A percentile compares a stretch with the other conserved stretches of the same genome.
Conservation (phyloP, 768 basidiomycete species). For the Suillus clintonianus region DNA sequence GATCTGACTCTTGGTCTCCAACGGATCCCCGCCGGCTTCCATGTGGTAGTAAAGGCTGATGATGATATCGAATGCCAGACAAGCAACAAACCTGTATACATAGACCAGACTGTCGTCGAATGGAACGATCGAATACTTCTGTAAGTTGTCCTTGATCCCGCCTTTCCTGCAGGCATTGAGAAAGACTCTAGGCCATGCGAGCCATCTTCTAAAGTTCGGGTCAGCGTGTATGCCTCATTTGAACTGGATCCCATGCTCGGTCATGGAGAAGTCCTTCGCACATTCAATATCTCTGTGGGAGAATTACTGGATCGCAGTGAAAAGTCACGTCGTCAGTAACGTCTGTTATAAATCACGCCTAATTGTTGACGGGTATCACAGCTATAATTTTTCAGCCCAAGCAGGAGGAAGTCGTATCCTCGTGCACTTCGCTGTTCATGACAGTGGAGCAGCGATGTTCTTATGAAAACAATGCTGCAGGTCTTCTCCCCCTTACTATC, state of each 20-base stretch:
- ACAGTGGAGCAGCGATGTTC: background rate
- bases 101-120: background rate
- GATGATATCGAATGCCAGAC: background rate
- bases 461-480: background rate
- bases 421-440: background rate
- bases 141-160: background rate
- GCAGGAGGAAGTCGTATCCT: background rate
- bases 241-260: slow-evolving; percentile 9
- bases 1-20: slow-evolving; percentile 5
- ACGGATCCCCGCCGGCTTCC: slow-evolving; percentile 13
- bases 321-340: background rate
- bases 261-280: slow-evolving; percentile 5
- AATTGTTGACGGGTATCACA: background rate
- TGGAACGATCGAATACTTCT: slow-evolving; percentile 1
- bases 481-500: background rate
- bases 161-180: background rate
- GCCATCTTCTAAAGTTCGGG: background rate
- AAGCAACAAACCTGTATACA: background rate
- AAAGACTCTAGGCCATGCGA: background rate
- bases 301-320: slow-evolving; percentile 1
- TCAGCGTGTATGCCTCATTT: slow-evolving; percentile 8
- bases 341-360: background rate
- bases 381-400: background rate
- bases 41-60: background rate
- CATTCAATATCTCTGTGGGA: background rate